Evolutionary conservation across 2,329 filamentous ascomycete genomes (phyloP).

Genomic region (Apiospora pterosperma): DNA sequence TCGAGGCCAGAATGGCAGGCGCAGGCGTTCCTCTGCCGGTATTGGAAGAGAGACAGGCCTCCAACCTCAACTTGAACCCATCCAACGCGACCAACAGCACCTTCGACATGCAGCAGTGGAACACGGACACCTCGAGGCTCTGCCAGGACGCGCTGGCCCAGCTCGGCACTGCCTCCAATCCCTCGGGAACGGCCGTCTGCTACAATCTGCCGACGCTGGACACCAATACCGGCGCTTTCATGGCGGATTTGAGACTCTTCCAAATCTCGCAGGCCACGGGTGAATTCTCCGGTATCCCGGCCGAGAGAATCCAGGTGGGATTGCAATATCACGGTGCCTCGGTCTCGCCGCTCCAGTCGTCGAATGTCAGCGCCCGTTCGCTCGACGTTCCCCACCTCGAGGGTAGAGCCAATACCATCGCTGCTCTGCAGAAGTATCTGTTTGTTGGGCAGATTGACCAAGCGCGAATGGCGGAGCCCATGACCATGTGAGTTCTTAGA

Average conservation of each 20-base stretch:
- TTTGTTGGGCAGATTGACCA: constrained; percentile 68
- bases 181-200: constrained; percentile 75
- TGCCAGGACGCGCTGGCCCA: constrained; percentile 55
- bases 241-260: constrained; percentile 74
- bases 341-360: constrained; percentile 38
- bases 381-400: constrained; percentile 6
- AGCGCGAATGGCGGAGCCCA: constrained; percentile 47
- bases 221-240: constrained; percentile 64
- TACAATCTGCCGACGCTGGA: constrained; percentile 77
- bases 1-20: constrained; percentile 7
- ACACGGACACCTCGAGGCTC: constrained; percentile 50
- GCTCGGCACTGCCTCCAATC: constrained; percentile 62
- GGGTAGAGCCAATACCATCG: constrained; percentile 26
- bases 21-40: constrained; percentile 1
- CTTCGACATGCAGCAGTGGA: constrained; percentile 55
- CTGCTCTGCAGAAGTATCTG: constrained; percentile 59
- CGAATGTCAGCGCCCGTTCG: constrained; percentile 13
- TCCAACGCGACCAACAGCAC: constrained; percentile 28
- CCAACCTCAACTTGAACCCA: constrained; percentile 7
- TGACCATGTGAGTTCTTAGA: constrained; percentile 57
- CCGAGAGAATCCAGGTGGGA: constrained; percentile 51
- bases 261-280: constrained; percentile 60
- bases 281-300: constrained; percentile 48
- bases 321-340: constrained; percentile 53
- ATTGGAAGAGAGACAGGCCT: constrained; percentile 9